A percentile compares a stretch with the other conserved stretches of the same genome.
Evolutionary conservation across 257 asterid genomes (phyloP).

Genomic region (Nicotiana sylvestris): DNA sequence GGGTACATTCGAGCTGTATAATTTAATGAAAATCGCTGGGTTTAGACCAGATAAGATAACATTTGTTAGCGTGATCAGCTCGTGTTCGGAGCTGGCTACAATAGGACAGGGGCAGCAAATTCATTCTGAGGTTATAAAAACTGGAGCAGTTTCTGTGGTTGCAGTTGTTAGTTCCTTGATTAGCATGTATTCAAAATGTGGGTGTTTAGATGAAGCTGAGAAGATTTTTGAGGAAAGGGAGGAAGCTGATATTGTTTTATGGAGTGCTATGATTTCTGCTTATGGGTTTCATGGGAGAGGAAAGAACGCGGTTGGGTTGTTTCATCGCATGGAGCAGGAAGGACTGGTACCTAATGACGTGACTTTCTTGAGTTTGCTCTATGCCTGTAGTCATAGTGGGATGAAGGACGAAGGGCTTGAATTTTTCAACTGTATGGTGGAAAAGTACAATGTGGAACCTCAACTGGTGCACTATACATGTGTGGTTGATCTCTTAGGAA

Average conservation of each 20-base stretch:
- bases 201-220: conserved; percentile 71
- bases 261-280: conserved; percentile 88
- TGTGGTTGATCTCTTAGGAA: conserved; percentile 82
- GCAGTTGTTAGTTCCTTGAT: conserved; percentile 67
- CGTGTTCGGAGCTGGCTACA: conserved; percentile 75
- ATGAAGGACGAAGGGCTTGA: conserved; percentile 70
- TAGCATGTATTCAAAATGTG: conserved; percentile 88
- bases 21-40: conserved; percentile 48
- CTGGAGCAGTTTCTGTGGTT: conserved; percentile 50
- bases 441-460: conserved; percentile 52
- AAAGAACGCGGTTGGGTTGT: conserved; percentile 54
- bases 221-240: conserved; percentile 53
- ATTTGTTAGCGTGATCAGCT: conserved; percentile 63
- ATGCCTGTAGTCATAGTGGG: conserved; percentile 87
- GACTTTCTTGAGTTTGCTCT: conserved; percentile 79
- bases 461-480: conserved; percentile 81
- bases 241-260: conserved; percentile 47
- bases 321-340: conserved; percentile 50
- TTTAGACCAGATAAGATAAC: conserved; percentile 76
- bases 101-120: conserved; percentile 91
- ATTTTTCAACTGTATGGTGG: conserved; percentile 48
- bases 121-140: conserved; percentile 71
- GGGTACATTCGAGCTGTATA: conserved; percentile 60
- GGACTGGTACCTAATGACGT: conserved; percentile 53
- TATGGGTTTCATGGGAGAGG: conserved; percentile 91